Conservation (phyloP, 2,329 filamentous ascomycete species). For the Sodiomyces alkalinus region DNA sequence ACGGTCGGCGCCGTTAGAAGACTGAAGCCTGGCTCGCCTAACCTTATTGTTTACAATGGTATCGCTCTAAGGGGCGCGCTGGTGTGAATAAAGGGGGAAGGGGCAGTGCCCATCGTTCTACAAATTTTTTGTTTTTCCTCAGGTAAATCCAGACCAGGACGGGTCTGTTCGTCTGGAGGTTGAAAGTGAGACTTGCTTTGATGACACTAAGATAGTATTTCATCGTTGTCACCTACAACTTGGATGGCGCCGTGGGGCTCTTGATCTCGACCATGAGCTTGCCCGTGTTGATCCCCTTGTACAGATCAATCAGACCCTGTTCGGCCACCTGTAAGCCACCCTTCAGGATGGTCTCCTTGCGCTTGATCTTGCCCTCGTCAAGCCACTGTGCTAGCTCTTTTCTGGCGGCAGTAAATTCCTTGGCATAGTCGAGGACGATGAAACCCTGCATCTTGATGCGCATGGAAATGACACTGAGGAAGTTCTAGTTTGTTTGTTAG, state of each 20-base stretch:
- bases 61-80: not conserved
- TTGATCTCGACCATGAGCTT: slow-evolving; percentile 43
- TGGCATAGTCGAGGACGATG: slow-evolving; percentile 52
- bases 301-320: slow-evolving; percentile 46
- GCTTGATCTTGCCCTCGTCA: slow-evolving; percentile 53
- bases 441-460: slow-evolving; percentile 53
- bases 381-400: slow-evolving; percentile 51
- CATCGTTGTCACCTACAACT: not conserved
- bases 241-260: slow-evolving; percentile 4
- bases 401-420: slow-evolving; percentile 40
- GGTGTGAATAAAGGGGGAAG: too few relatives aligned
- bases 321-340: slow-evolving; percentile 52
- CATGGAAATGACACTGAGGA: slow-evolving; percentile 34
- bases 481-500: slow-evolving; percentile 17
- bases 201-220: too few relatives aligned
- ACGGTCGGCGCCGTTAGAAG: slow-evolving; percentile 23
- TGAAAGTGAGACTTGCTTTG: too few relatives aligned
- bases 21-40: slow-evolving; percentile 27
- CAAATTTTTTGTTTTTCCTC: too few relatives aligned
- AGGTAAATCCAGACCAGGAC: too few relatives aligned
- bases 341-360: slow-evolving; percentile 53
- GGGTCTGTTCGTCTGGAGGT: too few relatives aligned
- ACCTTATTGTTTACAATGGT: slow-evolving; percentile 42
- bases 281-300: slow-evolving; percentile 54
- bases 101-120: too few relatives aligned